Percentiles rank a stretch among this genome's conserved stretches.
Conservation (phyloP, 2,329 filamentous ascomycete genomes). For the Beauveria sp. region DNA sequence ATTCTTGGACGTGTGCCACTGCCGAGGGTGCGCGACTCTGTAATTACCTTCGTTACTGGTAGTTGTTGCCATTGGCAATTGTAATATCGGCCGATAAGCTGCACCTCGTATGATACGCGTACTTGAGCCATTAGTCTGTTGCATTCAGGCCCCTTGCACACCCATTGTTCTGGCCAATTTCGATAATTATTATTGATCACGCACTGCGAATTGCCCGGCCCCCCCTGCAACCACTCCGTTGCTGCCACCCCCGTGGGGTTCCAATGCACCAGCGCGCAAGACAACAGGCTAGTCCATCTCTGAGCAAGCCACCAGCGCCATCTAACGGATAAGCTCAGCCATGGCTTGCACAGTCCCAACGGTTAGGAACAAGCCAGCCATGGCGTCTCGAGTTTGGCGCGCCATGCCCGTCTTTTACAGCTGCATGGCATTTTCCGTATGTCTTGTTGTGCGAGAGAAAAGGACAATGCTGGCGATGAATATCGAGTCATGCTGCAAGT, state of each 20-base stretch:
- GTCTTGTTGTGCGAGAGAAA: neutral
- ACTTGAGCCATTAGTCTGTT: neutral
- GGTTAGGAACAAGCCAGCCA: conserved; percentile 8
- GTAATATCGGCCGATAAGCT: neutral
- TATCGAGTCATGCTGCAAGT: neutral
- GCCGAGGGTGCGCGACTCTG: neutral
- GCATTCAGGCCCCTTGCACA: neutral
- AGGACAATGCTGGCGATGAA: neutral
- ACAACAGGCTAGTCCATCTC: conserved; percentile 1
- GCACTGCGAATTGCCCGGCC: neutral
- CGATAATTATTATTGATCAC: neutral
- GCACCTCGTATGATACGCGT: conserved; percentile 1
- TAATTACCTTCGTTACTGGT: neutral
- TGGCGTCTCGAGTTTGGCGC: conserved; percentile 5
- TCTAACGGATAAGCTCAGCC: conserved; percentile 12
- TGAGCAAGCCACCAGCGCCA: conserved; percentile 10
- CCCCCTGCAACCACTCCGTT: neutral
- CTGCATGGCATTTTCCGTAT: neutral
- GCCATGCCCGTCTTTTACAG: neutral
- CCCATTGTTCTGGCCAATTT: neutral
- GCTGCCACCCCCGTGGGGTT: conserved; percentile 11
- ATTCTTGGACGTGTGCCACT: neutral
- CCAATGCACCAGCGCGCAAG: conserved; percentile 1
- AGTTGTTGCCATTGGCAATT: neutral
- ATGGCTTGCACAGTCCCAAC: conserved; percentile 10